Evolutionary conservation across 2,329 filamentous ascomycete species (phyloP).

Genomic region (Botryotinia calthae): DNA sequence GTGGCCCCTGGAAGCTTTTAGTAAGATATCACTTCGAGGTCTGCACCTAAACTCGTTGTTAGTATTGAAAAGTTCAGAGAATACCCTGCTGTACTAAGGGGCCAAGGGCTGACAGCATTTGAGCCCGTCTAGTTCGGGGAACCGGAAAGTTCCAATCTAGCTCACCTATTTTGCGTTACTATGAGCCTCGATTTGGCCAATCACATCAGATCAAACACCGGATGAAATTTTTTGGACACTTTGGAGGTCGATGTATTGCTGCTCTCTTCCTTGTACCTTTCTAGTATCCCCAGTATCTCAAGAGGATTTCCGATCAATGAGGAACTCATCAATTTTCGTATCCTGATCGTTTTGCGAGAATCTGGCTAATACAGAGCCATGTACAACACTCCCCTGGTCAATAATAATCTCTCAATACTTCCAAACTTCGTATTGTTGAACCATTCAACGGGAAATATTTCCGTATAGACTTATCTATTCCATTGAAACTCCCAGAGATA

Average conservation of each 20-base stretch:
- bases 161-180: not conserved
- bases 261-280: not conserved
- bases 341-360: not conserved
- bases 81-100: not conserved
- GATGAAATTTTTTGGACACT: not conserved
- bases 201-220: not conserved
- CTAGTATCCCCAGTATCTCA: not conserved
- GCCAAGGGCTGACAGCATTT: not conserved
- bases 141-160: not conserved
- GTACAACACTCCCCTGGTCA: slow-evolving; percentile 10
- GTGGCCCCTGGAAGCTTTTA: not conserved
- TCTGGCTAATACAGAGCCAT: not conserved
- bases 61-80: not conserved
- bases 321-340: not conserved
- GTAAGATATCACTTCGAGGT: not conserved
- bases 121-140: not conserved
- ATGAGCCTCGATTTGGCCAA: not conserved
- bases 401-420: slow-evolving; percentile 6
- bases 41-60: not conserved
- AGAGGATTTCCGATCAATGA: not conserved
- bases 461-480: not conserved
- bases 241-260: not conserved
- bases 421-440: not conserved
- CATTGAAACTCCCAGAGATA: not conserved
- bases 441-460: slow-evolving; percentile 7